Percentiles rank a stretch among this genome's conserved stretches.
Evolutionary conservation across 768 basidiomycete genomes (phyloP).

Genomic region (Omphalotus guepiniiformis): DNA sequence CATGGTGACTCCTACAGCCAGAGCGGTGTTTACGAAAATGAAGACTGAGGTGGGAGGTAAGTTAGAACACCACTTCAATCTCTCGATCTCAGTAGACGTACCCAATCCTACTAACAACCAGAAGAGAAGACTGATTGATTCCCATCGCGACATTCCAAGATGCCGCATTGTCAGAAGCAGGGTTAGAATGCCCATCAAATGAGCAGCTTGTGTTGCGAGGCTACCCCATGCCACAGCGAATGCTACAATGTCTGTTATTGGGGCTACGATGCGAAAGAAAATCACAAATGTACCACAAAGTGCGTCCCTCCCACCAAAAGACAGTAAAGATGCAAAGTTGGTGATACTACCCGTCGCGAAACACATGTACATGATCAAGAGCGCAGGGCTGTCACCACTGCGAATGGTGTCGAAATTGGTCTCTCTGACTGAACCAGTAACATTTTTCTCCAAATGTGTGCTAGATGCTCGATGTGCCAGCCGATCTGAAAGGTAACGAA

Average conservation of each 20-base stretch:
- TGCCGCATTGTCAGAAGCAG: constrained; percentile 30
- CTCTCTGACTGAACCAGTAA: neutral
- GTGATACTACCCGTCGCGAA: constrained; percentile 27
- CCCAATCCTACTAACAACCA: constrained; percentile 31
- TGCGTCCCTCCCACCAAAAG: constrained; percentile 18
- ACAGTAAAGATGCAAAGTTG: constrained; percentile 25
- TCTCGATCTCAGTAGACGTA: constrained; percentile 16
- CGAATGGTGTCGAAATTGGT: constrained; percentile 1
- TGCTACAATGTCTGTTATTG: constrained; percentile 22
- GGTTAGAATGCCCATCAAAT: constrained; percentile 35
- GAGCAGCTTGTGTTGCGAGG: constrained; percentile 32
- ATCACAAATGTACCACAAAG: constrained; percentile 13
- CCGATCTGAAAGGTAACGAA: constrained; percentile 16
- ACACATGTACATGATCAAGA: constrained; percentile 23
- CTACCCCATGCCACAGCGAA: constrained; percentile 44
- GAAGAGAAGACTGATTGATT: constrained; percentile 26
- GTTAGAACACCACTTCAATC: neutral
- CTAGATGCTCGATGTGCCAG: neutral
- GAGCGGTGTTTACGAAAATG: constrained; percentile 36
- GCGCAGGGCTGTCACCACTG: neutral
- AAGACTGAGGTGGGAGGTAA: constrained; percentile 23
- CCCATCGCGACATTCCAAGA: constrained; percentile 24
- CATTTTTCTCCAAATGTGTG: neutral
- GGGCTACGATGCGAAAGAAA: neutral
- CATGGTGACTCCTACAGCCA: constrained; percentile 31